Evolutionary conservation across 139 green algal genomes (phyloP).

Genomic region (Chlorella sp.): DNA sequence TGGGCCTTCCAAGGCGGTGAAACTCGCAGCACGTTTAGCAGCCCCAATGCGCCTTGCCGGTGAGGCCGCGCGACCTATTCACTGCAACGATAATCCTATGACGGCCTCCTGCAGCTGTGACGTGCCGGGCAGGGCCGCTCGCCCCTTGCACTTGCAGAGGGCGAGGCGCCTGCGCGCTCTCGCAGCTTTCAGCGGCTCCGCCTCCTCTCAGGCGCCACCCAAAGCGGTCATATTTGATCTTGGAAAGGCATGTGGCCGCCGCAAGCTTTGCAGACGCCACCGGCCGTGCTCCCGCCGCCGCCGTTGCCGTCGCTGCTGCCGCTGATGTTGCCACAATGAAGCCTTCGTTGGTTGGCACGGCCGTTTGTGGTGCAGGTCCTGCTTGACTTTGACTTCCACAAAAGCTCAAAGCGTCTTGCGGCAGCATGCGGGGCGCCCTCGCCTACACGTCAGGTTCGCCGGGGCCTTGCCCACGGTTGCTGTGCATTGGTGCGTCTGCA

Average conservation of each 20-base stretch:
- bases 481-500: neutral
- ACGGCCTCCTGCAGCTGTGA: neutral
- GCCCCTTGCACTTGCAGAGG: too few relatives aligned
- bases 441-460: neutral
- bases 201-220: neutral
- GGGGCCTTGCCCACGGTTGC: too few relatives aligned
- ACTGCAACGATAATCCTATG: neutral
- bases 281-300: neutral
- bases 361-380: neutral
- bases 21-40: neutral
- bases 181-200: neutral
- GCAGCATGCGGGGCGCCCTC: neutral
- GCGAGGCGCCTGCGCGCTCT: neutral
- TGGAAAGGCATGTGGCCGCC: conserved; percentile 6
- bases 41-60: neutral
- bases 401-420: neutral
- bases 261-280: neutral
- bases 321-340: too few relatives aligned
- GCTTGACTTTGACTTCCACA: conserved; percentile 25
- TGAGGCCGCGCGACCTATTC: neutral
- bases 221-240: conserved; percentile 14
- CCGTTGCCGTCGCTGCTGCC: too few relatives aligned
- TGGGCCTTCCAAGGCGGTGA: neutral
- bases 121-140: too few relatives aligned
- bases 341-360: neutral